These are phyloP conservation scores for Hypoxylon rubiginosum DNA, from an alignment of 2,329 filamentous ascomycete genomes.

Conservation along the genomic window DNA sequence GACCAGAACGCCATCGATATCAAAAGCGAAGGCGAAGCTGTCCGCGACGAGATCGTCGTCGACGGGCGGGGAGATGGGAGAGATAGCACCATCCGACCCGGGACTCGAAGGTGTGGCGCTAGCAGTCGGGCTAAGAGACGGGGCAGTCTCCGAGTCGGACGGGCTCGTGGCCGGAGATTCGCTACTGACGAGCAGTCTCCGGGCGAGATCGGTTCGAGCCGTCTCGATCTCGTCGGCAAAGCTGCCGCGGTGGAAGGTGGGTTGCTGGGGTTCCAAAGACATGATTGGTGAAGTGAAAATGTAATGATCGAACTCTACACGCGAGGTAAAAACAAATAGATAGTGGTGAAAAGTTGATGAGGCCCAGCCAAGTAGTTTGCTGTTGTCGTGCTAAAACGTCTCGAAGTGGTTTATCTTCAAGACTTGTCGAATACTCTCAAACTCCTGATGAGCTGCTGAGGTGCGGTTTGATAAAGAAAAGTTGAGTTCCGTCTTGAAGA, in stretches of 20 bases:
- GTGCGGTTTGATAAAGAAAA: conserved; percentile 18
- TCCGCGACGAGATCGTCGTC: conserved; percentile 50
- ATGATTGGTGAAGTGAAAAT: conserved; percentile 40
- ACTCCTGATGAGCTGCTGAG: conserved; percentile 19
- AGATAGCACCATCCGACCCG: conserved; percentile 44
- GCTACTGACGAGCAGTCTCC: conserved; percentile 45
- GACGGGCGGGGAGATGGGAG: conserved; percentile 47
- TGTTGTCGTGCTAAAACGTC: conserved; percentile 16
- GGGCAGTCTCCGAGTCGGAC: conserved; percentile 45
- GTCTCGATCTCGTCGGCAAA: conserved; percentile 52
- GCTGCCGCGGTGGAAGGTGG: conserved; percentile 52
- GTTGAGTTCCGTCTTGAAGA: conserved; percentile 2
- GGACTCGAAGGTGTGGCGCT: conserved; percentile 48
- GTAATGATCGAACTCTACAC: conserved; percentile 56
- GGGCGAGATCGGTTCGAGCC: conserved; percentile 49
- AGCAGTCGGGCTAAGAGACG: conserved; percentile 47
- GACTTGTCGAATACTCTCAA: conserved; percentile 4
- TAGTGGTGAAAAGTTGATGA: conserved; percentile 8
- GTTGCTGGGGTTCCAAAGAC: conserved; percentile 44
- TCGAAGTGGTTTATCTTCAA: conserved; percentile 19
- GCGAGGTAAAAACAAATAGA: conserved; percentile 48
- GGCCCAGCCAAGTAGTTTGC: conserved; percentile 25
- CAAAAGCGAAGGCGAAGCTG: conserved; percentile 82
- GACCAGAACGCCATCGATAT: conserved; percentile 88
- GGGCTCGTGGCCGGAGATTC: conserved; percentile 38